A percentile compares a stretch with the other conserved stretches of the same genome.
Evolutionary conservation across 805 yeast genomes (phyloP).

Genomic region (Myxozyma geophila): DNA sequence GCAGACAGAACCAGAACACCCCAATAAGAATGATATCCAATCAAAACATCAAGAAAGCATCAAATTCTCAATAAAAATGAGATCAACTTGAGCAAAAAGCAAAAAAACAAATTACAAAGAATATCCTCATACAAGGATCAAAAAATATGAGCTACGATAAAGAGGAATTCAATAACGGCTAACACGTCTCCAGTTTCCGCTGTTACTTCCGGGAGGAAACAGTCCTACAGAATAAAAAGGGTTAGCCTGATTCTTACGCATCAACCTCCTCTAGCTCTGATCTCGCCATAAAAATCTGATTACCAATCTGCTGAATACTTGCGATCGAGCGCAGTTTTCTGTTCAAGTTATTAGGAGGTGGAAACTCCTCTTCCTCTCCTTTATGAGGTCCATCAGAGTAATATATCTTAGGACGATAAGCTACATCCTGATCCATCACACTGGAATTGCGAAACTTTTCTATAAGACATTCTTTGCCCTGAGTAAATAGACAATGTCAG

Average conservation of each 20-base stretch:
- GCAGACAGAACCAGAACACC: slow-evolving; percentile 4
- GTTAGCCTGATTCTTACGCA: background rate
- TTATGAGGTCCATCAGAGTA: slow-evolving; percentile 50
- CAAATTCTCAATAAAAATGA: background rate
- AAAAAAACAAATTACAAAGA: background rate
- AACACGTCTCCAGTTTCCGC: slow-evolving; percentile 32
- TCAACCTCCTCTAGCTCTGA: background rate
- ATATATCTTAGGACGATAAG: slow-evolving; percentile 56
- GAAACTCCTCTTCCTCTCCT: slow-evolving; percentile 53
- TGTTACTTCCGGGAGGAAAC: slow-evolving; percentile 36
- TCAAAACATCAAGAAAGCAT: background rate
- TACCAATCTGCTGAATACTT: slow-evolving; percentile 44
- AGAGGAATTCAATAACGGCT: slow-evolving; percentile 11
- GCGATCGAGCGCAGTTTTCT: slow-evolving; percentile 46
- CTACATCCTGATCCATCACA: slow-evolving; percentile 55
- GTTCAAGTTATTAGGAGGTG: slow-evolving; percentile 46
- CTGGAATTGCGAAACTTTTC: slow-evolving; percentile 57
- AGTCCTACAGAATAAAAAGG: slow-evolving; percentile 17
- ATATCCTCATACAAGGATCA: background rate
- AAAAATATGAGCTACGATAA: background rate
- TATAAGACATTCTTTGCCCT: slow-evolving; percentile 53
- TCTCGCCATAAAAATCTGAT: background rate
- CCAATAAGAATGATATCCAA: slow-evolving; percentile 5
- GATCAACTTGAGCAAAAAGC: background rate
- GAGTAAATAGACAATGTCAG: slow-evolving; percentile 39